phyloP scores from a whole-genome alignment of 306 rosid genomes.

The Herpetospermum pedunculosum region DNA sequence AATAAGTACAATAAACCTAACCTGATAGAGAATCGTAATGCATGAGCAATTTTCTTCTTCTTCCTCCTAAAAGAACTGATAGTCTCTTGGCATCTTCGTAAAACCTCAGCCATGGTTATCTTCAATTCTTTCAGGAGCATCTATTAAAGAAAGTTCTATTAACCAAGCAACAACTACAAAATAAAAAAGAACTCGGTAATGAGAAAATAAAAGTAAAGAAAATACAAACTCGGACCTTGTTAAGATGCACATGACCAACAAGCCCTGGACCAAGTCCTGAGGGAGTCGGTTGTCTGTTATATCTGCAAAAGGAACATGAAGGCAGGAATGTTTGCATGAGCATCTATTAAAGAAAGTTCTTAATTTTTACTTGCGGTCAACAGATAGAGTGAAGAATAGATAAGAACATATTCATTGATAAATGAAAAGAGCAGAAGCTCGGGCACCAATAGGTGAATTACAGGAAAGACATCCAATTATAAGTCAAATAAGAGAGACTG shows the following conservation, averaged over 20 bases:
- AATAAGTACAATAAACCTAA: slow-evolving; percentile 15
- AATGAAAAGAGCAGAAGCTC: too few species aligned
- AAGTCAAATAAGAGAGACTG: too few species aligned
- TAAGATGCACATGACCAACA: slow-evolving; percentile 71
- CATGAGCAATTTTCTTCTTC: slow-evolving; percentile 32
- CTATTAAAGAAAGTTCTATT: slow-evolving; percentile 33
- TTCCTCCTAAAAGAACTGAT: slow-evolving; percentile 37
- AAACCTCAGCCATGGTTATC: slow-evolving; percentile 35
- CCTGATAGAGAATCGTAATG: slow-evolving; percentile 51
- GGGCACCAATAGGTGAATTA: too few species aligned
- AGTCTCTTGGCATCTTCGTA: slow-evolving; percentile 46
- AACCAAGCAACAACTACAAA: slow-evolving; percentile 6
- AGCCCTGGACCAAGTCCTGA: slow-evolving; percentile 55
- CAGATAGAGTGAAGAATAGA: neutral
- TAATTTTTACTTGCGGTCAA: neutral
- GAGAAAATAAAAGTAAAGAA: slow-evolving; percentile 6
- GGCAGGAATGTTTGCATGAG: slow-evolving; percentile 1
- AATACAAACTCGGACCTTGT: slow-evolving; percentile 41
- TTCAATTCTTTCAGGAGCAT: slow-evolving; percentile 36
- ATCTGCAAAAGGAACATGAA: slow-evolving; percentile 31
- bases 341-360: too few species aligned
- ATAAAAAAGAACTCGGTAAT: neutral
- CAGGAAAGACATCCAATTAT: too few species aligned
- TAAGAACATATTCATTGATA: too few species aligned
- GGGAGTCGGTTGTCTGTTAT: slow-evolving; percentile 26